Evolutionary conservation across 108 stramenopile genomes (phyloP), one percentile per base, ranked within the genome.

Genomic region (Nitzschia palea): DNA sequence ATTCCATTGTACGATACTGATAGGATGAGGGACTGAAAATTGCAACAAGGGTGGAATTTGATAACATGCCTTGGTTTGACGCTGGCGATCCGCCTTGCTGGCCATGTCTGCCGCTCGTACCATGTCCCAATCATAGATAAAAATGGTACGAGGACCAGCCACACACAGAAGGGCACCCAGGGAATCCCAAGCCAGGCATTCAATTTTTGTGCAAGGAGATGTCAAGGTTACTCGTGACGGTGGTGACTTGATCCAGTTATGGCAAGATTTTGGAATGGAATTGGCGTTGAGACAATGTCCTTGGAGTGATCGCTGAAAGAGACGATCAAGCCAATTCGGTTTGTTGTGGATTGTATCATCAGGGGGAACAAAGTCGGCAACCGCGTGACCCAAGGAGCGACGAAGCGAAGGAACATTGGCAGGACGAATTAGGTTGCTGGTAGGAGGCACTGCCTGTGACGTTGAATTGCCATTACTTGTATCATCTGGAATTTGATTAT

Each of bases 121-220:
- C 47, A 57, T 74, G 52, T 82, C 81, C 81, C 81, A 82, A 61
- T 82, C 76, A 52, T 74, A 82, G 52, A 80, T 67, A 32, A 42
- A 25, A 10, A 82, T 70, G 6, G 25, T 36, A 9, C 6, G 9
- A 18, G 36, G 22, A 33, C 51, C 26, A 17, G 55, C 71, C 10
- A 82, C 81, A 2, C 76, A 76, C 65, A 82, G 70, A 29, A 82
- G 47, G 8, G 77, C 76, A 0, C 81, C 81, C 65, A 69, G 44
- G 4, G 68, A 26, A 68, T 82, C 81, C 76, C 76, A 82, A 29
- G 68, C 51, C 35, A 82, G 22, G 30, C 63, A 58, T 40, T 72
- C 71, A 23, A 68, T 18, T 12, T n/a, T n/a, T n/a, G n/a, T n/a
- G n/a, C n/a, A n/a, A n/a, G n/a, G n/a, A n/a, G n/a, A n/a, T n/a